A percentile compares a stretch with the other conserved stretches of the same genome.
phyloP scores from a whole-genome alignment of 2,329 filamentous ascomycete species.

The Arthrobotrys sinensis region DNA sequence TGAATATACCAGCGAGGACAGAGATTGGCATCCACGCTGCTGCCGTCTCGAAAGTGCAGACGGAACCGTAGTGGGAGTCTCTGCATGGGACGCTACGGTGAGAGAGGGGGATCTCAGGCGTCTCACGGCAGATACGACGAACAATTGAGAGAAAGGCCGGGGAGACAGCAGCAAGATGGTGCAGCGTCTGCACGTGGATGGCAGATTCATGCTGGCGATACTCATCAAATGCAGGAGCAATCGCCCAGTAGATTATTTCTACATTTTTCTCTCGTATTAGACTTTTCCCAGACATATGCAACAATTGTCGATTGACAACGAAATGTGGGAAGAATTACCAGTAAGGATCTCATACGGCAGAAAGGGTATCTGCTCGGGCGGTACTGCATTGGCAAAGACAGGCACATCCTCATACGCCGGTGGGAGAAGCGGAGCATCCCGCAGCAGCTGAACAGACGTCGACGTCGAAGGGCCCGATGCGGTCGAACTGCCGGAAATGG shows the following conservation, averaged over 20 bases:
- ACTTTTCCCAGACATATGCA: neutral
- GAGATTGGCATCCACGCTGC: constrained; percentile 56
- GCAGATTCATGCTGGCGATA: constrained; percentile 49
- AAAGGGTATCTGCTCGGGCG: constrained; percentile 33
- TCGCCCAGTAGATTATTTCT: constrained; percentile 55
- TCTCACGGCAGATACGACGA: constrained; percentile 44
- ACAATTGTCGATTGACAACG: neutral
- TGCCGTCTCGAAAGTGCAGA: constrained; percentile 43
- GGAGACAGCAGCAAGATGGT: constrained; percentile 30
- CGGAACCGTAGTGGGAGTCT: neutral
- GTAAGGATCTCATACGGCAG: constrained; percentile 45
- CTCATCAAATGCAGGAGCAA: constrained; percentile 52
- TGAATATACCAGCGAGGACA: constrained; percentile 45
- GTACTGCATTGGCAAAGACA: constrained; percentile 36
- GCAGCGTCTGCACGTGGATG: constrained; percentile 51
- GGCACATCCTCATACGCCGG: constrained; percentile 49
- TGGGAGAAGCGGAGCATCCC: constrained; percentile 3
- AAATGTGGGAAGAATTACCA: constrained; percentile 6
- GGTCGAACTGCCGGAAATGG: constrained; percentile 19
- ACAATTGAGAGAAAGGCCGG: constrained; percentile 41
- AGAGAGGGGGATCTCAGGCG: constrained; percentile 14
- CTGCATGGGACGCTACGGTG: constrained; percentile 33
- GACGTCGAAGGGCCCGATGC: constrained; percentile 9
- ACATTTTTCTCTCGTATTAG: neutral
- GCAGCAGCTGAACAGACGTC: neutral